Base-by-base conservation (phyloP, 2,329 filamentous ascomycete genomes). In the Neonectria punicea region DNA sequence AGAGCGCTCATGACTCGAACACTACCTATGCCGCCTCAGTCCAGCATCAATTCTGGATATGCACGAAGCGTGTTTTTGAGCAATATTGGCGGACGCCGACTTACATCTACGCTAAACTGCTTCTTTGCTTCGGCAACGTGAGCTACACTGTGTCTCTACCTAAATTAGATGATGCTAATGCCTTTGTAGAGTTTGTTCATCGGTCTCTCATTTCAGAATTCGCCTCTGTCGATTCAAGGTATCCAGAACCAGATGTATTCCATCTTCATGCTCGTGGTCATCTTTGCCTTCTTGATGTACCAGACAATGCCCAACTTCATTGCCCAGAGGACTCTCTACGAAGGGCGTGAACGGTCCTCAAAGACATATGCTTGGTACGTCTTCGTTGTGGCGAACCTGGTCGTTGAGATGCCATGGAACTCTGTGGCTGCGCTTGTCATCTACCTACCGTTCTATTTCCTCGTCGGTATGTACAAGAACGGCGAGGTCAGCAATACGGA, bases 251-350 rank as follows among this genome's bases (percentile, higher is more conserved):
- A 90, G 58, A 83, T 91, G 76, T 91, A 91, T 75, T 82, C 83
- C 67, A 87, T 90, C 63, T 92, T 92, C 79, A 89, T 91, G 87
- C 78, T 90, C 44, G 79, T 86, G 67, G 90, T 87, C 25, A 88
- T 92, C 75, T 92, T 92, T 74, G 85, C 86, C 59, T 60, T 63
- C 55, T 32, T 89, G 53, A 82, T 85, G 5, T 84, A 89, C 67
- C 86, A 89, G 66, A 86, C 87, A 9, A 91, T 91, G 89, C 89
- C 89, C 1, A 87, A 89, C 66, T 92, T 92, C 69, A 86, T 91
- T 56, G 85, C 86, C 2, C 89, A 91, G 72, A 85, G 90, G 46
- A 82, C 86, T 5, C 80, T 92, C 1, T 92, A 91, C 74, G 89
- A 92, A 77, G 87, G 87, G 2, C 87, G 89, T 39, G 90, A 92